These are phyloP conservation scores for Lignosus rhinocerotis DNA, from an alignment of 1,284 basidiomycete genomes.

Conservation along the genomic window DNA sequence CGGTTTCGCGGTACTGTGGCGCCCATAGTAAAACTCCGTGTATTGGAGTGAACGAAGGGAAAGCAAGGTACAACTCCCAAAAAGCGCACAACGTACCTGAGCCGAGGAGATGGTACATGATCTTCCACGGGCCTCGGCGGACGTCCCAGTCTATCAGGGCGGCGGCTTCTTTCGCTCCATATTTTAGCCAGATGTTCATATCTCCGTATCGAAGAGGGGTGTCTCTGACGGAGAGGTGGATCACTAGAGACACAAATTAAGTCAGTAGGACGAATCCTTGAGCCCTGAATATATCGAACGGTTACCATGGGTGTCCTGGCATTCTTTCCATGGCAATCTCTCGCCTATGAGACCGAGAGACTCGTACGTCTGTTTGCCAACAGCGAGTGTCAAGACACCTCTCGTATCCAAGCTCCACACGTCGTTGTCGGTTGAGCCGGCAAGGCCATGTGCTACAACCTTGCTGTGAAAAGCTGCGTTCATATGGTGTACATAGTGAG, in stretches of 20 bases:
- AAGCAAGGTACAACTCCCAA: neutral
- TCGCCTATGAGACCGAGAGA: slow-evolving; percentile 55
- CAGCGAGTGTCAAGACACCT: slow-evolving; percentile 54
- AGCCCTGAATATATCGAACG: slow-evolving; percentile 14
- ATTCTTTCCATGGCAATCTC: slow-evolving; percentile 43
- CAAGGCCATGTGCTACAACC: slow-evolving; percentile 32
- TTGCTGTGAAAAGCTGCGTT: slow-evolving; percentile 2
- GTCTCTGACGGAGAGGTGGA: neutral
- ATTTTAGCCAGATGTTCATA: slow-evolving; percentile 30
- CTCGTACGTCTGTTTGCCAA: slow-evolving; percentile 57
- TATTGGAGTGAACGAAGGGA: neutral
- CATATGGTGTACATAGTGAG: too few relatives aligned
- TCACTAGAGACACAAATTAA: neutral
- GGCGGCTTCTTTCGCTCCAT: slow-evolving; percentile 36
- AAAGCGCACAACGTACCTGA: slow-evolving; percentile 3
- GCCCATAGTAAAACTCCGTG: too few relatives aligned
- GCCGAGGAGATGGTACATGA: slow-evolving; percentile 36
- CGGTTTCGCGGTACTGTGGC: too few relatives aligned
- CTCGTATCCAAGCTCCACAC: slow-evolving; percentile 66
- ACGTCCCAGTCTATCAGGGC: slow-evolving; percentile 35
- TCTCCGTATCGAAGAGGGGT: slow-evolving; percentile 34
- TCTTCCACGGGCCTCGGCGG: slow-evolving; percentile 42
- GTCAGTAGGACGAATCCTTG: neutral
- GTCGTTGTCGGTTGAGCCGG: slow-evolving; percentile 41
- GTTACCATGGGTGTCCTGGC: slow-evolving; percentile 47